These are phyloP conservation scores for Rubia yunnanensis DNA, from an alignment of 257 asterid genomes.

Conservation along the genomic window DNA sequence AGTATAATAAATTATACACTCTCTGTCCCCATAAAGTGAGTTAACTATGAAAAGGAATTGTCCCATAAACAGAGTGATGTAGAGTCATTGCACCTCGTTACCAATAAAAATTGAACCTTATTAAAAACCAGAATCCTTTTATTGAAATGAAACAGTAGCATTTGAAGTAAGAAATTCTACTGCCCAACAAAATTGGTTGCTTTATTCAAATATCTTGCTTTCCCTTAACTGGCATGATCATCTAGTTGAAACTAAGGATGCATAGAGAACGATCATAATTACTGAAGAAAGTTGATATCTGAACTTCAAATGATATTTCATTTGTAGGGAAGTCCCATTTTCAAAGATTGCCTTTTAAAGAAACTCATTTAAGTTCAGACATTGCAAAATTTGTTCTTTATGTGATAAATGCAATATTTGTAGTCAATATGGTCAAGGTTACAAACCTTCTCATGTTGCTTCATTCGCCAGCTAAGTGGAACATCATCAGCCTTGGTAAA, in stretches of 20 bases:
- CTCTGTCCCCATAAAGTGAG: too few species aligned
- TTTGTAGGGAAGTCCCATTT: neutral
- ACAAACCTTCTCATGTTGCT: slow-evolving; percentile 93
- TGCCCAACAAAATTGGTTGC: neutral
- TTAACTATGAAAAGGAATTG: too few species aligned
- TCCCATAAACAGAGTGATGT: neutral
- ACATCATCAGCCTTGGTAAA: slow-evolving; percentile 94
- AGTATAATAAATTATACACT: too few species aligned
- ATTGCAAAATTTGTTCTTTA: too few species aligned
- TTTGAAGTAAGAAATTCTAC: too few species aligned
- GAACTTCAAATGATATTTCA: neutral
- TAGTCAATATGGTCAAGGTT: neutral
- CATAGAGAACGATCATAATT: neutral
- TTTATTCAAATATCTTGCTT: neutral
- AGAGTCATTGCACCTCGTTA: too few species aligned
- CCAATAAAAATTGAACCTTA: neutral
- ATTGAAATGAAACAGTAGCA: neutral
- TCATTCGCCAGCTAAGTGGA: slow-evolving; percentile 89
- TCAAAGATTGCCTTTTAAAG: neutral
- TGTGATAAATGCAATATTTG: neutral
- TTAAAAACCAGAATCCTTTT: neutral
- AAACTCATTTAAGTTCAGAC: neutral
- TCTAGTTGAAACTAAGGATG: neutral
- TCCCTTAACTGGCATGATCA: neutral
- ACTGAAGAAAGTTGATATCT: neutral